A percentile compares a stretch with the other conserved stretches of the same genome.
Evolutionary conservation across 148 eudicot genomes (phyloP).

Genomic region (Diospyros lotus): DNA sequence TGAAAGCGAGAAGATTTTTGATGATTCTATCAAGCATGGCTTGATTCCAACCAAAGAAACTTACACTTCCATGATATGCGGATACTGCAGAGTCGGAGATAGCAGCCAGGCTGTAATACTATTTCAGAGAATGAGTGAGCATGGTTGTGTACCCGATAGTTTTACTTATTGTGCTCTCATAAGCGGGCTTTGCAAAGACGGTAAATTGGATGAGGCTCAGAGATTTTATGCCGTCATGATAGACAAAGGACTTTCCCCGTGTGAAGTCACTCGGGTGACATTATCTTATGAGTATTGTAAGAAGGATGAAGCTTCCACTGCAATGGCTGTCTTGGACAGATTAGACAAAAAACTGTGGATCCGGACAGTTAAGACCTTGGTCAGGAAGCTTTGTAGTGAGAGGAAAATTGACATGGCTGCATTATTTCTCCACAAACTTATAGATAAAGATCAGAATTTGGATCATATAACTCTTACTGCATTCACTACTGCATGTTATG

Average conservation of each 20-base stretch:
- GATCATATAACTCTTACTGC: slow-evolving; percentile 73
- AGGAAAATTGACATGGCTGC: slow-evolving; percentile 67
- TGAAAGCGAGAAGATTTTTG: slow-evolving; percentile 58
- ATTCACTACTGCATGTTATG: slow-evolving; percentile 75
- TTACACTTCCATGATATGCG: slow-evolving; percentile 81
- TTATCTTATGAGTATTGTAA: slow-evolving; percentile 81
- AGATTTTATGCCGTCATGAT: slow-evolving; percentile 57
- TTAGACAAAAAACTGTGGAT: slow-evolving; percentile 74
- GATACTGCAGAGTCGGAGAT: slow-evolving; percentile 57
- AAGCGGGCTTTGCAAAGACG: slow-evolving; percentile 79
- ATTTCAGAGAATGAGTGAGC: slow-evolving; percentile 57
- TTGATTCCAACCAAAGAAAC: slow-evolving; percentile 69
- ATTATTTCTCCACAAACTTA: slow-evolving; percentile 49
- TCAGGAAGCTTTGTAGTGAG: slow-evolving; percentile 87
- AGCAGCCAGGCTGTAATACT: slow-evolving; percentile 35
- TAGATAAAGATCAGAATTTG: slow-evolving; percentile 51
- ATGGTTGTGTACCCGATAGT: slow-evolving; percentile 72
- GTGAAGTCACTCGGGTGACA: slow-evolving; percentile 83
- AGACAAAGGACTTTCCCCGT: slow-evolving; percentile 57
- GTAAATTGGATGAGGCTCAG: slow-evolving; percentile 69
- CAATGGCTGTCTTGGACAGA: slow-evolving; percentile 48
- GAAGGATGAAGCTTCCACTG: slow-evolving; percentile 32
- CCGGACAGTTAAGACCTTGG: slow-evolving; percentile 61
- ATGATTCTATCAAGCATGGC: slow-evolving; percentile 54
- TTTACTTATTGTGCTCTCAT: slow-evolving; percentile 73